Percentiles rank a stretch among this genome's conserved stretches.
These are phyloP conservation scores for Pseudoscleropodium purum DNA, from an alignment of 225 moss, liverwort and hornwort species.

Conservation along the genomic window DNA sequence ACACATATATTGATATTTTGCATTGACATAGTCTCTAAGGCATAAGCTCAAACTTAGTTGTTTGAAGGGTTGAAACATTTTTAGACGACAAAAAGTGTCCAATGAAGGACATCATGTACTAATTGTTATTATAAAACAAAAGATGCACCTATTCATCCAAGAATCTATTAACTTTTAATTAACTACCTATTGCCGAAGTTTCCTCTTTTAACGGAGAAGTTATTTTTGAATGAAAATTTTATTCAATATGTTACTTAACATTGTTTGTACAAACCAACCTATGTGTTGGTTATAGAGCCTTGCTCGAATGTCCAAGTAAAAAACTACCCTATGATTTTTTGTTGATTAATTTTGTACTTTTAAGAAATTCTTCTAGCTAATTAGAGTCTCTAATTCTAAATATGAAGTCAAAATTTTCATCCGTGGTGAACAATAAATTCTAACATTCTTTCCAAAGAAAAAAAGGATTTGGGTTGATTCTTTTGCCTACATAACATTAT, in stretches of 20 bases:
- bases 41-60: too few relatives aligned
- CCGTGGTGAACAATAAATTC: not conserved
- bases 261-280: not conserved
- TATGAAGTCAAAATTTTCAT: not conserved
- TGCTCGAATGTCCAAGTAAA: accelerated
- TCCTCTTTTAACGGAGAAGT: accelerated
- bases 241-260: too few relatives aligned
- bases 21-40: not conserved
- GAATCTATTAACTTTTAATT: not conserved
- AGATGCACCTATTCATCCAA: not conserved
- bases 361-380: not conserved
- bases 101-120: accelerated
- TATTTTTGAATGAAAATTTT: not conserved
- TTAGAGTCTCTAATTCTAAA: not conserved
- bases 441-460: accelerated
- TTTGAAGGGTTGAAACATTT: not conserved
- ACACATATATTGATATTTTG: not conserved
- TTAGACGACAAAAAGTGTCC: not conserved
- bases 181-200: not conserved
- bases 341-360: not conserved
- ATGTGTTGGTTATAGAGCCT: accelerated
- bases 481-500: not conserved
- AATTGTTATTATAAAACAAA: not conserved
- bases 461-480: not conserved
- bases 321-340: not conserved